Evolutionary conservation across 805 yeast species (phyloP), one percentile per base, ranked within the genome.

Genomic region (Metschnikowia henanensis): DNA sequence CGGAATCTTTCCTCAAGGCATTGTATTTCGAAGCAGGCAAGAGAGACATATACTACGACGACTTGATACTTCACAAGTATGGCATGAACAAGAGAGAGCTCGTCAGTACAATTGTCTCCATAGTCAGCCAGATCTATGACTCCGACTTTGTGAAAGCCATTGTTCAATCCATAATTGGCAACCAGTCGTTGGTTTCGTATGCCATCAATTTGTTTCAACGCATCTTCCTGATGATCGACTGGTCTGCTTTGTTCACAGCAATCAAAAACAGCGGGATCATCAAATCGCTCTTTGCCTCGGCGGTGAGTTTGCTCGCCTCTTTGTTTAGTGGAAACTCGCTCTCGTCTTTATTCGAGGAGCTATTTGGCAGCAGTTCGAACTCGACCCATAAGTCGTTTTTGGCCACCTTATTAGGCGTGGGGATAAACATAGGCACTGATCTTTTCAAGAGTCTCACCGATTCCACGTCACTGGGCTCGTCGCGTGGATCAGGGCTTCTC

Each of bases 251-350:
- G 33, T 61, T 52, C 46, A 46, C 46, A 16, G 46, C 58, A 13
- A 51, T 65, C 35, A 62, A 61, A 43, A 54, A 55, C 34, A 61
- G 67, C 28, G 67, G 63, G 18, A 39, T 59, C 33, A 55, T 56
- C 34, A 45, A 46, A 30, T 43, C 45, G 2, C 28, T 59, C 10
- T 51, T 60, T 43, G 19, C 33, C 9, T 31, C 46, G 9, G 40
- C 54, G 18, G 32, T 55, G 41, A 42, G 30, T 19, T 53, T 57
- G 40, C 26, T 50, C 22, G 23, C 53, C 6, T 52, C 52, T n/a
- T 42, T 52, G 32, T 52, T 51, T 37, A 33, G 29, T 19, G 52
- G 53, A 13, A 25, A 28, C 19, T 25, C 49, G 15, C 32, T 51
- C 20, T 42, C 48, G 16, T 33, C 46, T 19, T 39, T 51, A 37